Base-by-base conservation (phyloP, 768 basidiomycete genomes). In the Boletus insuetus region DNA sequence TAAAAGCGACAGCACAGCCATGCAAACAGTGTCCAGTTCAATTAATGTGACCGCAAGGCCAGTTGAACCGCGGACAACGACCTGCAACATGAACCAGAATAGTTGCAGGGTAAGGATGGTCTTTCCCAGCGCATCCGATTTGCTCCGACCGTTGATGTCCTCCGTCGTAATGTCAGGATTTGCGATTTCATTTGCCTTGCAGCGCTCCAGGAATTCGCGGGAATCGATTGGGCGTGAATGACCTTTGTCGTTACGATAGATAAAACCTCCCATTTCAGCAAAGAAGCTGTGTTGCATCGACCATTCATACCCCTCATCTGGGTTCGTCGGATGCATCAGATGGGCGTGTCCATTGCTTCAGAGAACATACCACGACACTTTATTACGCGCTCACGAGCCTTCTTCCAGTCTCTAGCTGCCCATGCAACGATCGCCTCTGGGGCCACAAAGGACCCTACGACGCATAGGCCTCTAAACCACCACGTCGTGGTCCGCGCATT, bases 201-300 rank as follows among this genome's bases (percentile, higher is more conserved):
- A 20, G 13, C 22, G 31, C 0, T 13, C 4, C 6, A 44, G n/a
- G 24, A 54, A 42, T 7, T 37, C 13, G n/a, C 16, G 12, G 24
- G 31, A 19, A 16, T 14, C 2, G 6, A 54, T 24, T 17, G 20
- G 26, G 7, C 14, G 8, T 13, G 2, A 24, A 22, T 0, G 0
- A 7, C n/a, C 12, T 17, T 37, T 6, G 16, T 35, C 12, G 8
- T 50, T 41, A 1, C 20, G 22, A 24, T 41, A 41, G 8, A 47
- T 31, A 7, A 53, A 53, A 9, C 53, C 53, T 13, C 53, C 29
- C 49, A 55, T 51, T 11, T 51, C 26, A 2, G 42, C 43, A 12
- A 51, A 51, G 29, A 44, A 24, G 12, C 43, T 45, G 31, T 45
- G 54, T 3, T 20, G 14, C 54, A 51, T 51, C 26, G 49, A 51